Base-by-base conservation (phyloP, 768 basidiomycete species). In the Punctularia strigosozonata region DNA sequence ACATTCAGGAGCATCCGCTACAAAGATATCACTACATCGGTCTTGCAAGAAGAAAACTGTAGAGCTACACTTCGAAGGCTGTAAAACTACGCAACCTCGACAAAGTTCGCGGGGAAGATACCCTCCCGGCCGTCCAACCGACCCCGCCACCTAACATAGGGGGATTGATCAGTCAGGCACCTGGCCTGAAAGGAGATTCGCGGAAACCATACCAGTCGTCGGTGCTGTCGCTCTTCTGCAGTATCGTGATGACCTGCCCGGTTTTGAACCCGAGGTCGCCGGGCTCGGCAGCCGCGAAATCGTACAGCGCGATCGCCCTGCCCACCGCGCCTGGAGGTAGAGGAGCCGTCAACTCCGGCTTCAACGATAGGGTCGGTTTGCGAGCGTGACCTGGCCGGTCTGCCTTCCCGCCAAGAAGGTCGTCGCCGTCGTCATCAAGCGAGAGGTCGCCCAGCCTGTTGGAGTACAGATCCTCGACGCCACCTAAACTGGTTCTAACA, bases 101-200 rank as follows among this genome's bases (percentile, higher is more conserved):
- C 80, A 49, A 84, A 85, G 54, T 87, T 87, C 13, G 85, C 85
- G 24, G 85, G 85, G 55, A 89, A 88, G 32, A 80, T 70, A 0
- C 86, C 86, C 46, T 72, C 62, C 26, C 65, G 55, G 13, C 68
- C 69, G 17, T 70, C 58, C 2, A 77, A 43, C 51, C 72, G 79
- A n/a, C 85, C 85, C 12, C 66, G 79, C 85, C 85, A 88, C 82
- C 82, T 85, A 42, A 17, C 8, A 38, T 39, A 21, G 4, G 31
- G 25, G n/a, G 8, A 21, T 33, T 37, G 4, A 38, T 23, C 25
- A 36, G n/a, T 36, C 34, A 17, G 34, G 7, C 4, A 3, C 12
- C 21, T 5, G 2, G 23, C 4, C 5, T 7, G 10, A 25, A 36
- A 5, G 10, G 14, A 37, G 21, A n/a, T 18, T 22, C 18, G 36